phyloP scores from a whole-genome alignment of 2,329 filamentous ascomycete genomes.

The Verticillium albo-atrum region DNA sequence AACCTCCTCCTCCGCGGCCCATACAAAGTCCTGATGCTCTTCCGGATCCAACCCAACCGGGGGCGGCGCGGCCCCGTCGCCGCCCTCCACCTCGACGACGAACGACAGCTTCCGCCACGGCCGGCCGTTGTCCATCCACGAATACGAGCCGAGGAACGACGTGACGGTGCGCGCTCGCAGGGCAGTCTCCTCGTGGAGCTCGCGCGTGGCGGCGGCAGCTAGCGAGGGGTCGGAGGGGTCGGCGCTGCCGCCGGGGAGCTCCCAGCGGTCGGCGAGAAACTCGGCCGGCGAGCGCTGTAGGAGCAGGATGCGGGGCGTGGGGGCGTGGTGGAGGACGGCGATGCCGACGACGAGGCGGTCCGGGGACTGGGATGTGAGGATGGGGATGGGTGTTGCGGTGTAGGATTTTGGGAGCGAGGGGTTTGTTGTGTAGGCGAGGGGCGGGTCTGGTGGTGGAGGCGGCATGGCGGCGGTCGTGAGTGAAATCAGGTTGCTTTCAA shows the following conservation, averaged over 20 bases:
- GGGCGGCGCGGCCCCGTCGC: neutral
- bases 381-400: constrained; percentile 4
- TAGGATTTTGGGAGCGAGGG: constrained; percentile 1
- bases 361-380: neutral
- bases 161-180: constrained; percentile 34
- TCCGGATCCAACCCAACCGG: constrained; percentile 25
- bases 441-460: constrained; percentile 5
- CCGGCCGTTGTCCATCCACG: constrained; percentile 7
- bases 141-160: constrained; percentile 27
- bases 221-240: constrained; percentile 37
- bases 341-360: constrained; percentile 10
- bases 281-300: constrained; percentile 32
- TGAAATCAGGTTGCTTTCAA: no score
- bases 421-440: constrained; percentile 8
- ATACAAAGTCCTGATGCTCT: constrained; percentile 34
- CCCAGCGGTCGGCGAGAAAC: constrained; percentile 34
- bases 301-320: constrained; percentile 27
- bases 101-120: constrained; percentile 30
- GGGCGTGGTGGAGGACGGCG: constrained; percentile 4
- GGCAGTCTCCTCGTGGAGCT: constrained; percentile 46
- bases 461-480: constrained; percentile 6
- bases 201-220: constrained; percentile 39
- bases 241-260: constrained; percentile 42
- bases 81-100: constrained; percentile 24
- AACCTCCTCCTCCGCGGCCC: constrained; percentile 33